Percentiles rank a stretch among this genome's conserved stretches.
These are phyloP conservation scores for Xylariaceae sp. DNA, from an alignment of 2,329 filamentous ascomycete genomes.

Conservation along the genomic window DNA sequence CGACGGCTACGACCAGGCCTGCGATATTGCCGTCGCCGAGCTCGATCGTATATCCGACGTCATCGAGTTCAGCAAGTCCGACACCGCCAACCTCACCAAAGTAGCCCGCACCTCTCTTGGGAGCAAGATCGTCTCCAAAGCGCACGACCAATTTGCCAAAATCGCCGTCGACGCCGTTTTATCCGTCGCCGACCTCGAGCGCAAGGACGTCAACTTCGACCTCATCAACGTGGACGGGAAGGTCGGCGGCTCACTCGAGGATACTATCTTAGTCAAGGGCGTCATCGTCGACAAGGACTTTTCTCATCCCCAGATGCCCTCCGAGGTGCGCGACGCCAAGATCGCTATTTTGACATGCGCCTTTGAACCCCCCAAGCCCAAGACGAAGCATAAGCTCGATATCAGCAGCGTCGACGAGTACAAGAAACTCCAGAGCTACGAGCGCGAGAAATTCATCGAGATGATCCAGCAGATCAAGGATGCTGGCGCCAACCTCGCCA, in stretches of 20 bases:
- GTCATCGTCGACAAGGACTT: slow-evolving; percentile 99
- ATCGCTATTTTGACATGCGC: slow-evolving; percentile 96
- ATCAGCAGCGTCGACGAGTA: slow-evolving; percentile 97
- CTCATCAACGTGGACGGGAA: slow-evolving; percentile 99
- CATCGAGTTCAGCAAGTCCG: slow-evolving; percentile 75
- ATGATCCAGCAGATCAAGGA: slow-evolving; percentile 99
- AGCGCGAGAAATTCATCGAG: slow-evolving; percentile 92
- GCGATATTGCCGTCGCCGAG: slow-evolving; percentile 90
- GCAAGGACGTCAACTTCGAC: slow-evolving; percentile 97
- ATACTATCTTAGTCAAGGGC: slow-evolving; percentile 91
- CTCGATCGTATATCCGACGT: slow-evolving; percentile 90
- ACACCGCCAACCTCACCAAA: slow-evolving; percentile 84
- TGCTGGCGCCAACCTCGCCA: slow-evolving; percentile 92
- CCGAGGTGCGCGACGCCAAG: slow-evolving; percentile 91
- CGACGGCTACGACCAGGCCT: slow-evolving; percentile 95
- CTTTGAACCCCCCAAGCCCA: slow-evolving; percentile 98
- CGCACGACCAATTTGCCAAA: slow-evolving; percentile 95
- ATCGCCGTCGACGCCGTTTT: slow-evolving; percentile 97
- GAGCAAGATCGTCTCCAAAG: slow-evolving; percentile 98
- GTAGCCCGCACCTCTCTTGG: slow-evolving; percentile 94
- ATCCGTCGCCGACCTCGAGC: slow-evolving; percentile 90
- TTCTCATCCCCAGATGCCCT: slow-evolving; percentile 98
- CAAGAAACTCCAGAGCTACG: slow-evolving; percentile 94
- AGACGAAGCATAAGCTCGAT: slow-evolving; percentile 99
- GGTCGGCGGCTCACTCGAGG: slow-evolving; percentile 89